These are phyloP conservation scores for Trifolium repens DNA, from an alignment of 306 rosid species.

Conservation along the genomic window DNA sequence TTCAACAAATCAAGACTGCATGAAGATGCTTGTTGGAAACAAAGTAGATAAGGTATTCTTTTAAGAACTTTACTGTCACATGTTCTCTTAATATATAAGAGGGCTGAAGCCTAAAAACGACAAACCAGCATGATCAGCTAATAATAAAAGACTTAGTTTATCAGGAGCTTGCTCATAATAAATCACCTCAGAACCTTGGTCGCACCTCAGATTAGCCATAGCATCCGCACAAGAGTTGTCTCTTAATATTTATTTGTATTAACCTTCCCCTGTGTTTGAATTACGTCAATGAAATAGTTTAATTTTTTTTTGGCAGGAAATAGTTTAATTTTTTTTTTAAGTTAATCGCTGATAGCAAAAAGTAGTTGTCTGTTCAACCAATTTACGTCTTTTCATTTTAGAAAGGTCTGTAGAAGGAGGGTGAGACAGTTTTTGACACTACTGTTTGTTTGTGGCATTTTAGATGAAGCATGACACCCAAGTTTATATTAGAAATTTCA, in stretches of 20 bases:
- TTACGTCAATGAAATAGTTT: background rate
- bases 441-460: slow-evolving; percentile 3
- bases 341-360: background rate
- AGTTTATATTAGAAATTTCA: slow-evolving; percentile 4
- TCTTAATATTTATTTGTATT: background rate
- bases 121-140: too few relatives aligned
- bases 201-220: too few relatives aligned
- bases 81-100: background rate
- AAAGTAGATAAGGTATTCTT: slow-evolving; percentile 89
- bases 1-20: slow-evolving; percentile 95
- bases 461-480: slow-evolving; percentile 3
- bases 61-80: slow-evolving; percentile 20
- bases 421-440: background rate
- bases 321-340: background rate
- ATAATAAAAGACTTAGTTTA: too few relatives aligned
- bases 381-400: background rate
- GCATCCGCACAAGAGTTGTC: too few relatives aligned
- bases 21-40: slow-evolving; percentile 99
- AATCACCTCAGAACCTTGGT: too few relatives aligned
- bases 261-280: slow-evolving; percentile 3
- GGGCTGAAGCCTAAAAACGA: too few relatives aligned
- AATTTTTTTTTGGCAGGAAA: background rate
- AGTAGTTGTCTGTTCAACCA: background rate
- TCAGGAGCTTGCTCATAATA: too few relatives aligned
- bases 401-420: slow-evolving; percentile 13